phyloP scores from a whole-genome alignment of 2,329 filamentous ascomycete species.

The Claviceps sp. region DNA sequence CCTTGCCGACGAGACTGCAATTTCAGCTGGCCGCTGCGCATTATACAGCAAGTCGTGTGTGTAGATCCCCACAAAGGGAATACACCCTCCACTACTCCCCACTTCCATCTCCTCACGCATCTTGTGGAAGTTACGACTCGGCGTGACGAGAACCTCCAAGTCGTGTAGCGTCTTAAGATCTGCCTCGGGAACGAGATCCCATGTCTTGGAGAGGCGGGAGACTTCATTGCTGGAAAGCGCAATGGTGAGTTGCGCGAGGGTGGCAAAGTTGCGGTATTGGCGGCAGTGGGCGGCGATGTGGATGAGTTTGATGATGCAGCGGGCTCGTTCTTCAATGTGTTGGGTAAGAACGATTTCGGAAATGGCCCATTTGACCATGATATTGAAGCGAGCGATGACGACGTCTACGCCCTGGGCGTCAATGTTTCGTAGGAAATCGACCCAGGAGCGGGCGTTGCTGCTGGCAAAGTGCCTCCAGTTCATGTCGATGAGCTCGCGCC shows the following conservation, averaged over 20 bases:
- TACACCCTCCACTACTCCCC: constrained; percentile 56
- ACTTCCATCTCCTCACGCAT: constrained; percentile 68
- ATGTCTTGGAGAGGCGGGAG: constrained; percentile 53
- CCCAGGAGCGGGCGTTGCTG: constrained; percentile 61
- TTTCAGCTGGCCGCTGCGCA: constrained; percentile 62
- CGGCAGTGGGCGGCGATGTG: constrained; percentile 69
- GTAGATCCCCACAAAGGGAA: constrained; percentile 74
- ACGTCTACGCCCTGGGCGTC: constrained; percentile 68
- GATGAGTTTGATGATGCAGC: constrained; percentile 68
- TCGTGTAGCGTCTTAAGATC: constrained; percentile 55
- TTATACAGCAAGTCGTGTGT: constrained; percentile 77
- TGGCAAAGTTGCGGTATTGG: constrained; percentile 68
- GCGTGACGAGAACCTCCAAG: constrained; percentile 61
- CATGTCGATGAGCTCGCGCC: constrained; percentile 77
- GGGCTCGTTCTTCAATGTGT: constrained; percentile 55
- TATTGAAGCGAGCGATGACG: constrained; percentile 74
- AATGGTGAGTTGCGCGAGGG: constrained; percentile 67
- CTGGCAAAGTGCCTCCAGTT: constrained; percentile 60
- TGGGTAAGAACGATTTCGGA: constrained; percentile 68
- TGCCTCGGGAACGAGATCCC: constrained; percentile 51
- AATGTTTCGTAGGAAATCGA: constrained; percentile 61
- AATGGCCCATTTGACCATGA: constrained; percentile 77
- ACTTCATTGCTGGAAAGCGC: constrained; percentile 64
- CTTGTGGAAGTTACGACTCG: constrained; percentile 64
- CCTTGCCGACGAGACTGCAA: constrained; percentile 51